Evolutionary conservation across 1,284 basidiomycete genomes (phyloP), one percentile per base, ranked within the genome.

Genomic region (Ceratobasidium sp.): DNA sequence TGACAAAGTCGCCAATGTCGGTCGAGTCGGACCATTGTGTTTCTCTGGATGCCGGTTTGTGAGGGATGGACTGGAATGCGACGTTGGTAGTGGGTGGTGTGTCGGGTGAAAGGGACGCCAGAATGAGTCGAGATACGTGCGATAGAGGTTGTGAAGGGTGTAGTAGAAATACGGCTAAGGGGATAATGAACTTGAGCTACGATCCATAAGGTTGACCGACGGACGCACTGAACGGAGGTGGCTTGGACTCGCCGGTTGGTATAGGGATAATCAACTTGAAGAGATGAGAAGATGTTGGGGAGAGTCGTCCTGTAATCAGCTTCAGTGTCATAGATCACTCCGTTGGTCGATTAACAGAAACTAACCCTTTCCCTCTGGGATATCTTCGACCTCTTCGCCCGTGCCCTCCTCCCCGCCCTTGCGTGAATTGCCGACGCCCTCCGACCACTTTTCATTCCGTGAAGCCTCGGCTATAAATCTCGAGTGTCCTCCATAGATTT

Each of bases 221-320:
- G 42, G 20, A 31, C 49, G 17, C 32, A 67, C 62, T 67, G 5
- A 67, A 25, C 22, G 62, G 62, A 4, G 75, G 74, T 15, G 72
- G 62, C 54, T 54, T 67, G 25, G 68, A 53, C 15, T 62, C 22
- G 50, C 72, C 70, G 12, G 74, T 72, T 5, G 78, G 76, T 10
- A 89, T 75, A 0, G 87, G 87, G 0, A 89, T 76, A 53, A 88
- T 84, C 17, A 89, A 79, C 75, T 88, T 88, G 81, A 88, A 87
- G 13, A 89, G 76, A 74, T 88, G 87, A 0, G 85, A 86, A 0
- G 84, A 82, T 0, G 87, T 90, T 0, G 87, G 85, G 2, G 83
- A 81, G 1, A 88, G 77, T 77, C 86, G 86, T 15, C 87, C 87
- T 84, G 75, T 60, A 62, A 71, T 7, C 43, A 43, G 29, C 57